Percentiles rank a stretch among this genome's conserved stretches.
These are phyloP conservation scores for Nigrospora osmanthi DNA, from an alignment of 2,329 filamentous ascomycete genomes.

Conservation along the genomic window DNA sequence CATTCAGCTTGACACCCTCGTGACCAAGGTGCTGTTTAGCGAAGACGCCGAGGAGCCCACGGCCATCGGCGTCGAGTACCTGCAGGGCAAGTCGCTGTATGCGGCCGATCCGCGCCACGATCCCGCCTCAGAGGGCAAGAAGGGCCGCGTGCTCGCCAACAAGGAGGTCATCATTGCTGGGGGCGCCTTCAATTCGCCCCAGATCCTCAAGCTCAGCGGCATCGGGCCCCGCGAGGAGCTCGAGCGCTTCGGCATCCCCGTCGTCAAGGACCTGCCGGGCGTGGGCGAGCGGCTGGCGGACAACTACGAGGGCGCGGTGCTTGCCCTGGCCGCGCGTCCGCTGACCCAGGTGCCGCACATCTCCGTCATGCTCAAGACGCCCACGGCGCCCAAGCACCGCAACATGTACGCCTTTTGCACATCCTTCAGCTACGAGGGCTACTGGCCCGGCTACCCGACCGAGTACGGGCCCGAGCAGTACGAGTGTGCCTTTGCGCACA, in stretches of 20 bases:
- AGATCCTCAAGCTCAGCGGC: constrained; percentile 43
- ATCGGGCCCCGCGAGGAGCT: constrained; percentile 40
- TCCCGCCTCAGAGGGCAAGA: constrained; percentile 18
- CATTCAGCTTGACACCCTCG: constrained; percentile 18
- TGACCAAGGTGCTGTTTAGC: constrained; percentile 17
- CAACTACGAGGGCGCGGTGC: constrained; percentile 26
- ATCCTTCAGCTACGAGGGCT: constrained; percentile 20
- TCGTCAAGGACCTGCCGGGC: constrained; percentile 36
- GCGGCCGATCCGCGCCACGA: constrained; percentile 22
- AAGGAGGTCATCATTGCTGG: constrained; percentile 41
- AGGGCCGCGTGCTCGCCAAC: constrained; percentile 14
- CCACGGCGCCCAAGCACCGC: constrained; percentile 16
- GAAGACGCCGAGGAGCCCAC: constrained; percentile 13
- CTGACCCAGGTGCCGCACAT: constrained; percentile 20
- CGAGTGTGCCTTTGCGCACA: constrained; percentile 30
- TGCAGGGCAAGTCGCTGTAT: constrained; percentile 23
- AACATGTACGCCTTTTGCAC: constrained; percentile 22
- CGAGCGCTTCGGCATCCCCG: constrained; percentile 31
- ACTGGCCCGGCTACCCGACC: constrained; percentile 20
- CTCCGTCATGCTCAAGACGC: constrained; percentile 17
- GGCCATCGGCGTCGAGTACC: constrained; percentile 17
- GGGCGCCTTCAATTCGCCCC: constrained; percentile 41
- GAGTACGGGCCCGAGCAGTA: constrained; percentile 22
- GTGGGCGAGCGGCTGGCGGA: constrained; percentile 44
- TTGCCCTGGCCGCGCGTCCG: constrained; percentile 14